These are phyloP conservation scores for Penicillium vulpinum DNA, from an alignment of 2,329 filamentous ascomycete genomes.

Conservation along the genomic window DNA sequence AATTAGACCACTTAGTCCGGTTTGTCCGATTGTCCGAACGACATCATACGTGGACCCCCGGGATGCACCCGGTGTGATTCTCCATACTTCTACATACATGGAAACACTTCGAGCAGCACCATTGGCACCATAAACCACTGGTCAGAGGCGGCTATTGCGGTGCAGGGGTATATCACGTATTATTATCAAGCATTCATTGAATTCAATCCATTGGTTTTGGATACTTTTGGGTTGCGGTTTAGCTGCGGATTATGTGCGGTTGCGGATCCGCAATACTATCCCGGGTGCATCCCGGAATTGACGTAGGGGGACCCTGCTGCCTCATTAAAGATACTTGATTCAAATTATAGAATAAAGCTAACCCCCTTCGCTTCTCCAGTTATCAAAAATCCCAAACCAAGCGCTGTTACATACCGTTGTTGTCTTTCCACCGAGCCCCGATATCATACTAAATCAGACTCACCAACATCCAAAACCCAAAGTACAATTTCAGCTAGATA, in stretches of 20 bases:
- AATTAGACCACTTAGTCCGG: background rate
- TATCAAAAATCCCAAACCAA: background rate
- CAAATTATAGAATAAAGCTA: background rate
- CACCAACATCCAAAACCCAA: background rate
- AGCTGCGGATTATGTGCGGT: no score
- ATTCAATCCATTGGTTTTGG: background rate
- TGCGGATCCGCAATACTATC: background rate
- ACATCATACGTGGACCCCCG: conserved; percentile 3
- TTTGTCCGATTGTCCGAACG: no score
- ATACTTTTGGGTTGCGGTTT: background rate
- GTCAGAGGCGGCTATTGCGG: background rate
- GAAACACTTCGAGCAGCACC: background rate
- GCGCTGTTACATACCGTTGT: background rate
- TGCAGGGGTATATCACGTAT: background rate
- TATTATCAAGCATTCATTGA: background rate
- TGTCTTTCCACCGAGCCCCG: background rate
- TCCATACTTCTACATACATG: background rate
- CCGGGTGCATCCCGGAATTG: conserved; percentile 21
- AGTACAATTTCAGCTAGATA: background rate
- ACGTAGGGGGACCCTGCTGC: conserved; percentile 9
- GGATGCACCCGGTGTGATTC: conserved; percentile 14
- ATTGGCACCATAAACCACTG: background rate
- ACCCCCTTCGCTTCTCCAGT: no score
- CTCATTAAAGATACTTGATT: conserved; percentile 7
- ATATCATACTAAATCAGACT: background rate